phyloP scores from a whole-genome alignment of 1,139 yeast species.

The Protomyces pachydermus region DNA sequence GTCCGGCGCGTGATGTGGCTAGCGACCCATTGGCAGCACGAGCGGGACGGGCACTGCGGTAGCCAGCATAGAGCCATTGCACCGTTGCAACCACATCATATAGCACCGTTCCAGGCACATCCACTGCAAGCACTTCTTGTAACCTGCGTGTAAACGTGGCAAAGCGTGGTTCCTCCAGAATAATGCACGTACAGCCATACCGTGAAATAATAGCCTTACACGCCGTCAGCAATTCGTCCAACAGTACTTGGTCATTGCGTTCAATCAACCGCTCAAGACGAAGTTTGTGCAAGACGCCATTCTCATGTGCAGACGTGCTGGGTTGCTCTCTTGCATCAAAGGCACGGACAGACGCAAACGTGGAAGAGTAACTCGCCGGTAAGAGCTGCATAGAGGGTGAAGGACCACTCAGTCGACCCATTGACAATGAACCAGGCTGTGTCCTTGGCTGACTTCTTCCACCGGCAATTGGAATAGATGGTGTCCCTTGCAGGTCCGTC shows the following conservation, averaged over 20 bases:
- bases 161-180: conserved; percentile 21
- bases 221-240: conserved; percentile 13
- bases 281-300: background rate
- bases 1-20: background rate
- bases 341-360: background rate
- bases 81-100: conserved; percentile 24
- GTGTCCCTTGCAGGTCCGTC: background rate
- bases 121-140: conserved; percentile 3
- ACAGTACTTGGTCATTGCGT: background rate
- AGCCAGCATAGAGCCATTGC: conserved; percentile 22
- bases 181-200: background rate
- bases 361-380: background rate
- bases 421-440: background rate
- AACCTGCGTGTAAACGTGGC: conserved; percentile 4
- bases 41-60: conserved; percentile 5
- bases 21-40: background rate
- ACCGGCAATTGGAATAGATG: background rate
- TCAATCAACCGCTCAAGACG: background rate
- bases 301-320: background rate
- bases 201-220: conserved; percentile 13
- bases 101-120: background rate
- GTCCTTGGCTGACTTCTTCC: background rate
- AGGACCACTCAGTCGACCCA: background rate
- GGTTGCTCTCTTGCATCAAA: background rate
- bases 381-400: background rate